A percentile compares a stretch with the other conserved stretches of the same genome.
phyloP scores from a whole-genome alignment of 306 rosid genomes.

The Sicyos edulis region DNA sequence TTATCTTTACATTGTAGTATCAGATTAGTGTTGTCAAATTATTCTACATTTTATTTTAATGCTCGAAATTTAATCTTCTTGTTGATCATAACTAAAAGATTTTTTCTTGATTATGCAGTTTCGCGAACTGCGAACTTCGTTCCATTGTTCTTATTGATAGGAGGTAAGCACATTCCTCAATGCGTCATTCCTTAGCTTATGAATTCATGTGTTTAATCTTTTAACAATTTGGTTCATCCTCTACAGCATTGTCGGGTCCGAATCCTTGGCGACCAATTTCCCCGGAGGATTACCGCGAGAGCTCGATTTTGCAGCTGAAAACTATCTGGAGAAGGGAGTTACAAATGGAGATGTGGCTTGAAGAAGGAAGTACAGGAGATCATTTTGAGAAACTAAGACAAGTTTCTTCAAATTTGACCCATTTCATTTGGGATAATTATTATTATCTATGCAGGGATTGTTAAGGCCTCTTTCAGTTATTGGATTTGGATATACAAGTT shows the following conservation, averaged over 20 bases:
- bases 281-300: constrained; percentile 68
- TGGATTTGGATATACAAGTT: background rate
- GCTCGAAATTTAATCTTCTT: background rate
- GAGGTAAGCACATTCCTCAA: constrained; percentile 44
- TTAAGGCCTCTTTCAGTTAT: background rate
- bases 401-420: too few species aligned
- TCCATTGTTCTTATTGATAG: constrained; percentile 68
- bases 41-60: background rate
- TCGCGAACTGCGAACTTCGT: constrained; percentile 86
- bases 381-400: too few species aligned
- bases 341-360: constrained; percentile 27
- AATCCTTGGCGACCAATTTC: constrained; percentile 53
- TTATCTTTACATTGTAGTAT: too few species aligned
- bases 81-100: background rate
- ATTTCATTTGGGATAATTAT: too few species aligned
- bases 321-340: constrained; percentile 32
- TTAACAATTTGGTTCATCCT: background rate
- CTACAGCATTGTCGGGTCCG: constrained; percentile 60
- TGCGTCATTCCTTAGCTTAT: background rate
- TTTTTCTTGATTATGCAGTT: constrained; percentile 41
- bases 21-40: background rate
- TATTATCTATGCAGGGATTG: background rate
- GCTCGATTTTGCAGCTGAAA: constrained; percentile 60
- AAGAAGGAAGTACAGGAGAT: background rate
- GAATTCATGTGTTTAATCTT: background rate